Evolutionary conservation across 2,329 filamentous ascomycete species (phyloP).

Genomic region (Lithohypha guttulata): DNA sequence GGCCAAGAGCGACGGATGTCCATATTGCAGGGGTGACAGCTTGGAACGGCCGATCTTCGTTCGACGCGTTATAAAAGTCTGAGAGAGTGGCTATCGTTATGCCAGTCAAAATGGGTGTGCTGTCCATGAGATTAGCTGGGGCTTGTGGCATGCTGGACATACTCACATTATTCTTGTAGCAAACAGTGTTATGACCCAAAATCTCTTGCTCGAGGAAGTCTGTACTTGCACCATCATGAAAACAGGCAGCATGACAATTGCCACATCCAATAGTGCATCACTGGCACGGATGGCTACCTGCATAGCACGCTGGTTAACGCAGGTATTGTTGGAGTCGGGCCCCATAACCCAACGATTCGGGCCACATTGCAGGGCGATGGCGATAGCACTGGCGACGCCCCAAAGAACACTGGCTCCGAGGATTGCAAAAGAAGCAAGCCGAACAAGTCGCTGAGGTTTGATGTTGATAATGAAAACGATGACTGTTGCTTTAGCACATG

Average conservation of each 20-base stretch:
- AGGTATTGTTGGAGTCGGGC: constrained; percentile 12
- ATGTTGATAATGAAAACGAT: constrained; percentile 21
- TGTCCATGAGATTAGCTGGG: constrained; percentile 6
- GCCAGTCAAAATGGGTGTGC: constrained; percentile 18
- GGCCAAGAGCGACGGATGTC: constrained; percentile 16
- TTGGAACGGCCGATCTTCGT: constrained; percentile 19
- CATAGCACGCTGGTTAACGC: constrained; percentile 20
- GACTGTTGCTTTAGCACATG: constrained; percentile 21
- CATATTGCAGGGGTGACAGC: constrained; percentile 20
- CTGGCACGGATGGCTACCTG: constrained; percentile 16
- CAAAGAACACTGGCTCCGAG: constrained; percentile 16
- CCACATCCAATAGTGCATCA: constrained; percentile 21
- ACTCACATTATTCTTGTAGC: constrained; percentile 20
- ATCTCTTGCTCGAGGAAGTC: constrained; percentile 14
- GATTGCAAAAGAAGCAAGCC: constrained; percentile 15
- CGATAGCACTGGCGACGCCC: constrained; percentile 16
- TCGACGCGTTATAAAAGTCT: constrained; percentile 15
- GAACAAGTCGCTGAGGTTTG: constrained; percentile 18
- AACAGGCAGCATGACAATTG: constrained; percentile 18
- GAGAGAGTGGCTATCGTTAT: constrained; percentile 12
- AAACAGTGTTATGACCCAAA: constrained; percentile 20
- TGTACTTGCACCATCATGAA: constrained; percentile 21
- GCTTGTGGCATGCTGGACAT: background rate
- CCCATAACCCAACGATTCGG: constrained; percentile 18
- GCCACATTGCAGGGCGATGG: constrained; percentile 20